A percentile compares a stretch with the other conserved stretches of the same genome.
Conservation (phyloP, 345 rosid species). For the Xanthoceras sorbifolium region DNA sequence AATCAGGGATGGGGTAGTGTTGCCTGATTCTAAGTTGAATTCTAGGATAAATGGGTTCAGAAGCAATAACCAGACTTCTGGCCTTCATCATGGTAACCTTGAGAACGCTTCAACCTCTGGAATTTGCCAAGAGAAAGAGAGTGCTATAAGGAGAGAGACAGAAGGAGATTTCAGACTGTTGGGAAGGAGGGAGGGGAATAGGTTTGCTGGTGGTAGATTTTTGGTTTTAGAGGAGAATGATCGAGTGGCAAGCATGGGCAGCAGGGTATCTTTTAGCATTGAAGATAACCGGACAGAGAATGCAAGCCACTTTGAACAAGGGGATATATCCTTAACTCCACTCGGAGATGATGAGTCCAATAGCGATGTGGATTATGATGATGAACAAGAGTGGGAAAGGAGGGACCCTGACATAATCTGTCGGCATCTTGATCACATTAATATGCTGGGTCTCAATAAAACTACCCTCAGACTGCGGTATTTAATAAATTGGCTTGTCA, state of each 20-base stretch:
- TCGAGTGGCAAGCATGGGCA: conserved; percentile 43
- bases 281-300: conserved; percentile 43
- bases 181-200: conserved; percentile 57
- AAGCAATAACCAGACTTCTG: conserved; percentile 9
- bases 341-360: conserved; percentile 52
- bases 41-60: conserved; percentile 30
- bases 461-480: conserved; percentile 71
- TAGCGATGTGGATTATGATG: conserved; percentile 55
- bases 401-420: conserved; percentile 79
- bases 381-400: conserved; percentile 67
- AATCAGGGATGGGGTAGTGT: conserved; percentile 10
- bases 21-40: conserved; percentile 22
- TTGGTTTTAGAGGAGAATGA: conserved; percentile 50
- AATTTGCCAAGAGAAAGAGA: conserved; percentile 46
- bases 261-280: conserved; percentile 47
- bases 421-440: conserved; percentile 74
- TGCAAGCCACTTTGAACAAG: conserved; percentile 45
- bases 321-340: conserved; percentile 57
- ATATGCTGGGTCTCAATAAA: conserved; percentile 76
- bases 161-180: conserved; percentile 69
- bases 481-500: conserved; percentile 83
- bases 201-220: conserved; percentile 48
- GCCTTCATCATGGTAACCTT: conserved; percentile 14
- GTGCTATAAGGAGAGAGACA: conserved; percentile 69
- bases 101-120: conserved; percentile 32